Conservation (phyloP, 352 stramenopile genomes). For the Pythium aristosporum region DNA sequence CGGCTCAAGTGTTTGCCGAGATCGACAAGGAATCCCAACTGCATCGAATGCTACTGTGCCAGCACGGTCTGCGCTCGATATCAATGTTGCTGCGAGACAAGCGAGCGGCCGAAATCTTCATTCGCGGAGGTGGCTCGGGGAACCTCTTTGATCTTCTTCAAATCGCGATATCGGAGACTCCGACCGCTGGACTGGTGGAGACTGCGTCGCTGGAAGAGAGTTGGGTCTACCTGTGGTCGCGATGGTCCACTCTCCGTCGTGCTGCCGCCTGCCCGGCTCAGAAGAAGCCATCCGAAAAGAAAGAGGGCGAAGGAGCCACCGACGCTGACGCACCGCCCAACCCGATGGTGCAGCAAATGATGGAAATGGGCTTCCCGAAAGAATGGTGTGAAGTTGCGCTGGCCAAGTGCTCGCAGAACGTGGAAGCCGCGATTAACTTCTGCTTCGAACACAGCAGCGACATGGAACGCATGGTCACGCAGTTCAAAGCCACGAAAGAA, state of each 20-base stretch:
- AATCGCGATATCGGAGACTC: constrained; percentile 73
- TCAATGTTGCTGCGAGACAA: constrained; percentile 72
- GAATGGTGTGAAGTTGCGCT: constrained; percentile 91
- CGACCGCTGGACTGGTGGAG: constrained; percentile 64
- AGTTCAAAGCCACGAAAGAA: constrained; percentile 68
- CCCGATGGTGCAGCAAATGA: constrained; percentile 89
- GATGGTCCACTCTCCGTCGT: constrained; percentile 64
- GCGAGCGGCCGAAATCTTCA: constrained; percentile 61
- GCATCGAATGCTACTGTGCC: constrained; percentile 72
- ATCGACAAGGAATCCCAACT: constrained; percentile 80
- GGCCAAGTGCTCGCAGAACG: constrained; percentile 82
- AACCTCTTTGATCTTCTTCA: constrained; percentile 66
- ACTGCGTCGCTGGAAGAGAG: constrained; percentile 78
- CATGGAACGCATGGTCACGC: constrained; percentile 86
- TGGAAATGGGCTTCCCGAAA: constrained; percentile 93
- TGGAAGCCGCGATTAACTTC: constrained; percentile 91
- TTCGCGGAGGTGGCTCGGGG: constrained; percentile 47
- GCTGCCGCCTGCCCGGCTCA: constrained; percentile 39
- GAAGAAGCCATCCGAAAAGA: constrained; percentile 34
- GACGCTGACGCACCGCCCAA: constrained; percentile 37
- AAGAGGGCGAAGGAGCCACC: constrained; percentile 29
- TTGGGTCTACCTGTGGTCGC: constrained; percentile 76
- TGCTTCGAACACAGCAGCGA: constrained; percentile 92
- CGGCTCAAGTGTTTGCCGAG: constrained; percentile 53
- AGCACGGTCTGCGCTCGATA: constrained; percentile 71